A percentile compares a stretch with the other conserved stretches of the same genome.
Evolutionary conservation across 2,329 filamentous ascomycete species (phyloP).

Genomic region (Tricladium varicosporioides): DNA sequence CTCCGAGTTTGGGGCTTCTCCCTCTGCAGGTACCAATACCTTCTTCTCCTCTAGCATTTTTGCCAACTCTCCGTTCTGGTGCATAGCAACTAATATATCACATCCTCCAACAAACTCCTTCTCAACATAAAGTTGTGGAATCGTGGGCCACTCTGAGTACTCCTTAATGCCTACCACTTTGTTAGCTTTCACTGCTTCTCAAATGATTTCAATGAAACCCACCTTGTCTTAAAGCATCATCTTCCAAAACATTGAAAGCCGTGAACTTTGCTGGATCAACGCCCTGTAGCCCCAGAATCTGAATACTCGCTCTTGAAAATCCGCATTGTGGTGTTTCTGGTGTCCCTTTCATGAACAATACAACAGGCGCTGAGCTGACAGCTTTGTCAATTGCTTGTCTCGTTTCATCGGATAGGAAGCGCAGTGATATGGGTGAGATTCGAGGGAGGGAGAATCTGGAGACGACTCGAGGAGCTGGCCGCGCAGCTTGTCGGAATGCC

Average conservation of each 20-base stretch:
- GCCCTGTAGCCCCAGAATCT: conserved; percentile 91
- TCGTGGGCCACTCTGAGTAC: conserved; percentile 98
- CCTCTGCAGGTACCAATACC: conserved; percentile 56
- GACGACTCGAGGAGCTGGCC: conserved; percentile 30
- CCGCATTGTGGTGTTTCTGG: conserved; percentile 95
- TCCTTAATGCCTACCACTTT: conserved; percentile 80
- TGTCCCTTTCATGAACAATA: conserved; percentile 99
- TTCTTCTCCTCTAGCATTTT: conserved; percentile 90
- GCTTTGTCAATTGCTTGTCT: conserved; percentile 86
- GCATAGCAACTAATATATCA: conserved; percentile 95
- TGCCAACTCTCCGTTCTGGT: conserved; percentile 89
- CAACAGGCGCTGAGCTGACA: conserved; percentile 82
- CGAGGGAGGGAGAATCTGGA: conserved; percentile 31
- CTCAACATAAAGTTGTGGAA: conserved; percentile 92
- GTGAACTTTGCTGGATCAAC: conserved; percentile 95
- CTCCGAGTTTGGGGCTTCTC: conserved; percentile 7
- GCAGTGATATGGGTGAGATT: conserved; percentile 35
- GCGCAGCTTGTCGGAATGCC: conserved; percentile 46
- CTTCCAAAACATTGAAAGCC: conserved; percentile 97
- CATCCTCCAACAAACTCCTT: conserved; percentile 98
- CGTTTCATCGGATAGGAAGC: conserved; percentile 78
- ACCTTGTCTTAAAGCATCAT: conserved; percentile 82
- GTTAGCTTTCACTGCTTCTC: conserved; percentile 6
- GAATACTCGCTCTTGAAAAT: conserved; percentile 91
- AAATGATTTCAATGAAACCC: conserved; percentile 28